Conservation (phyloP, 2,329 filamentous ascomycete genomes). For the Pseudodiploospora longispora region DNA sequence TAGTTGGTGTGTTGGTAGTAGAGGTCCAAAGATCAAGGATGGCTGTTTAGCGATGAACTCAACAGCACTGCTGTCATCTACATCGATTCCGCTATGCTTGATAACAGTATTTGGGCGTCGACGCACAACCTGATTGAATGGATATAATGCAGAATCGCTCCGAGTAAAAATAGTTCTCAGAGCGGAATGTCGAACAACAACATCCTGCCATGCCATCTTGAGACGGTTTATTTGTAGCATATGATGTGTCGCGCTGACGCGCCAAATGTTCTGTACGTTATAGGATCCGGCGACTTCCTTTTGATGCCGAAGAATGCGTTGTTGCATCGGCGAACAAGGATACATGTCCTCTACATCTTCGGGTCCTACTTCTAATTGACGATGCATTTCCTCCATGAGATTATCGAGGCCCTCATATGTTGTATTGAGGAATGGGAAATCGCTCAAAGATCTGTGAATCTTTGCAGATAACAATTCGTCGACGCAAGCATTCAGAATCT, state of each 20-base stretch:
- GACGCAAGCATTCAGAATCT: not conserved
- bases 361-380: not conserved
- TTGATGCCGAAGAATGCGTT: not conserved
- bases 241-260: not conserved
- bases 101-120: not conserved
- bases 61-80: not conserved
- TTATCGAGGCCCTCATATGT: not conserved
- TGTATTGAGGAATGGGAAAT: not conserved
- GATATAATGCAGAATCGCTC: not conserved
- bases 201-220: not conserved
- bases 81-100: not conserved
- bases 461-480: not conserved
- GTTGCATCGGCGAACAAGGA: conserved; percentile 1
- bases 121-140: not conserved
- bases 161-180: not conserved
- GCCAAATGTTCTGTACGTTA: not conserved
- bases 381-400: not conserved
- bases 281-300: not conserved
- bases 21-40: not conserved
- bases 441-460: not conserved
- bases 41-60: not conserved
- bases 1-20: not conserved
- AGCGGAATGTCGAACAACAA: not conserved
- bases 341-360: conserved; percentile 1
- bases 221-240: not conserved